phyloP scores from a whole-genome alignment of 768 basidiomycete species.

The Suillus paluster region DNA sequence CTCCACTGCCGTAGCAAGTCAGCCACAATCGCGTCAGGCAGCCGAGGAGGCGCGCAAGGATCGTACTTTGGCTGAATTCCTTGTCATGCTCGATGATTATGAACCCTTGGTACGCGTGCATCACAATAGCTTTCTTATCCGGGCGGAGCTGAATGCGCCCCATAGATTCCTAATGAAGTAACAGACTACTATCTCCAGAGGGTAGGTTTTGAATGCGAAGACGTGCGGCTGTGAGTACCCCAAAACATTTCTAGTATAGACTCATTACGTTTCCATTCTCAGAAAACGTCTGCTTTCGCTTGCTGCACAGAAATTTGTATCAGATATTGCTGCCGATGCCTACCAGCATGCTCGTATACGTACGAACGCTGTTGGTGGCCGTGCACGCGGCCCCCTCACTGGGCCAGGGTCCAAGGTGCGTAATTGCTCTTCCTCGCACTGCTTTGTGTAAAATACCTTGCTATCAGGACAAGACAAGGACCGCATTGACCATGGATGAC shows the following conservation, averaged over 20 bases:
- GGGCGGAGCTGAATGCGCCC: not conserved
- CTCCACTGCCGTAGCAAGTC: constrained; percentile 22
- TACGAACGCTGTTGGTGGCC: constrained; percentile 80
- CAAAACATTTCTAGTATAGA: constrained; percentile 9
- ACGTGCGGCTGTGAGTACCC: constrained; percentile 79
- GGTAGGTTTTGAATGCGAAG: constrained; percentile 95
- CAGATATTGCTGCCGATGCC: constrained; percentile 95
- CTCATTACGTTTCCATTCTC: constrained; percentile 11
- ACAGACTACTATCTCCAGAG: constrained; percentile 97
- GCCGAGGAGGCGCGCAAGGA: constrained; percentile 88
- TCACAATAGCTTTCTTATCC: not conserved
- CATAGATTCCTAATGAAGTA: constrained; percentile 94
- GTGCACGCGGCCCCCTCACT: constrained; percentile 57
- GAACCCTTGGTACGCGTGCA: constrained; percentile 80
- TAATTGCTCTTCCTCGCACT: constrained; percentile 8
- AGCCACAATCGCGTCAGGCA: constrained; percentile 63
- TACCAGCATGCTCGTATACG: constrained; percentile 98
- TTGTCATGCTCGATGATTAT: constrained; percentile 96
- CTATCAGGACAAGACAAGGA: constrained; percentile 83
- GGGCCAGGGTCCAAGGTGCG: constrained; percentile 71
- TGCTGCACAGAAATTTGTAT: constrained; percentile 97
- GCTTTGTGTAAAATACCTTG: constrained; percentile 6
- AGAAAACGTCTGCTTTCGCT: constrained; percentile 95
- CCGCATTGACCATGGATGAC: constrained; percentile 97
- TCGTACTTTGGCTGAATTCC: constrained; percentile 88